Evolutionary conservation across 257 asterid genomes (phyloP), one percentile per base, ranked within the genome.

Genomic region (Penstemon davidsonii): DNA sequence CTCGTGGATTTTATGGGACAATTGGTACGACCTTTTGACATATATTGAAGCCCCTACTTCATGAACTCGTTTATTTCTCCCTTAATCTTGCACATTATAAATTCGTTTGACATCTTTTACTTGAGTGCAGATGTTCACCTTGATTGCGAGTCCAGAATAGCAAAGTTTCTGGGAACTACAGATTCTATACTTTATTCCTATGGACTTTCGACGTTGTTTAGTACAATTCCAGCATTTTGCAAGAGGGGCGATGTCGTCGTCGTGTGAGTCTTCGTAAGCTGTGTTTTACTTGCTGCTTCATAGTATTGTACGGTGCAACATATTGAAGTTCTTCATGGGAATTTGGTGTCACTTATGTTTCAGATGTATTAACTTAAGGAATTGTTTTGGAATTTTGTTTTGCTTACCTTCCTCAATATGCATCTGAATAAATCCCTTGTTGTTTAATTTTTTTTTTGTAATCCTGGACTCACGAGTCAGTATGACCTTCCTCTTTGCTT

Each of bases 1-100:
- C 96, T 77, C 99, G 97, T 76, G 96, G 96, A 69, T 93, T 93
- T 74, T 93, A 93, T 79, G 98, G 98, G 79, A 93, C 98, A 74
- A 93, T 93, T 62, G 98, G 98, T 93, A 90, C 63, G 78, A 69
- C 43, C 52, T 70, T 44, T 52, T 54, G 60, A 33, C 59, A 44
- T 60, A 4, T 38, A 4, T 6, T 58, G 10, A 55, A 1, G 60
- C n/a, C 36, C 15, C 8, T 54, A 49, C 5, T 33, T 62, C 50
- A 62, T 55, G 41, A 19, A 50, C 7, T 69, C 40, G 38, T 11
- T 41, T 39, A 43, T 55, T 25, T 19, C n/a, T 70, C 59, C 15
- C 8, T 69, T 66, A 43, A 19, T 52, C 42, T 63, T 59, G 58
- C 69, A 53, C 70, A 45, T 39, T 51, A 10, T 45, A 52, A 39